Evolutionary conservation across 441 rosid species (phyloP).

Genomic region (Euphorbia celastroides): DNA sequence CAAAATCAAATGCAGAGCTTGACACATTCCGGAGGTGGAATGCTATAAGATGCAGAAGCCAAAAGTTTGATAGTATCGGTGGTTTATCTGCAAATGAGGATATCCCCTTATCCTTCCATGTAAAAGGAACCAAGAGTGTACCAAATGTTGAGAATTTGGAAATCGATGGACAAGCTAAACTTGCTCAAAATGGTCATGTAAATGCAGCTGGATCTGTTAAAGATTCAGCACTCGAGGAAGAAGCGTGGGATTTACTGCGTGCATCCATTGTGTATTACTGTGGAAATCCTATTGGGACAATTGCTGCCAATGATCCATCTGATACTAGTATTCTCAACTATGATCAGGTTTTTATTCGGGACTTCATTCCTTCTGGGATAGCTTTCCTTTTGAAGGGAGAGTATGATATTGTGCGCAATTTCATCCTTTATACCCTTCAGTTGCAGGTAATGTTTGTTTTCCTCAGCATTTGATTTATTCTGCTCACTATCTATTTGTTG

Average conservation of each 20-base stretch:
- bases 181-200: slow-evolving; percentile 5
- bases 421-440: slow-evolving; percentile 29
- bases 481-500: not conserved
- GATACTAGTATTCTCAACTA: slow-evolving; percentile 34
- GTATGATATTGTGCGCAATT: slow-evolving; percentile 82
- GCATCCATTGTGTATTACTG: slow-evolving; percentile 58
- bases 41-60: slow-evolving; percentile 39
- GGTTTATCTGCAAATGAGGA: slow-evolving; percentile 27
- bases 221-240: slow-evolving; percentile 45
- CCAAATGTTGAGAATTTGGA: slow-evolving; percentile 25
- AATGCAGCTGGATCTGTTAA: slow-evolving; percentile 15
- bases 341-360: slow-evolving; percentile 28
- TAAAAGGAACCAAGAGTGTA: slow-evolving; percentile 23
- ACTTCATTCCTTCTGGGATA: slow-evolving; percentile 28
- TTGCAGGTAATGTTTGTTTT: slow-evolving; percentile 20
- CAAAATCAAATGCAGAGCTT: slow-evolving; percentile 11
- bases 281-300: slow-evolving; percentile 32
- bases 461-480: not conserved
- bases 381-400: slow-evolving; percentile 78
- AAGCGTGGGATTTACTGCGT: slow-evolving; percentile 77
- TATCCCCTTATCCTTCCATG: slow-evolving; percentile 29
- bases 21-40: slow-evolving; percentile 17
- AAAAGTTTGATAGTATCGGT: slow-evolving; percentile 38
- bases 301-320: slow-evolving; percentile 91
- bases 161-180: slow-evolving; percentile 27